Conservation (phyloP, 495 filamentous ascomycete species). For the Hypoxylon lienhwacheense region DNA sequence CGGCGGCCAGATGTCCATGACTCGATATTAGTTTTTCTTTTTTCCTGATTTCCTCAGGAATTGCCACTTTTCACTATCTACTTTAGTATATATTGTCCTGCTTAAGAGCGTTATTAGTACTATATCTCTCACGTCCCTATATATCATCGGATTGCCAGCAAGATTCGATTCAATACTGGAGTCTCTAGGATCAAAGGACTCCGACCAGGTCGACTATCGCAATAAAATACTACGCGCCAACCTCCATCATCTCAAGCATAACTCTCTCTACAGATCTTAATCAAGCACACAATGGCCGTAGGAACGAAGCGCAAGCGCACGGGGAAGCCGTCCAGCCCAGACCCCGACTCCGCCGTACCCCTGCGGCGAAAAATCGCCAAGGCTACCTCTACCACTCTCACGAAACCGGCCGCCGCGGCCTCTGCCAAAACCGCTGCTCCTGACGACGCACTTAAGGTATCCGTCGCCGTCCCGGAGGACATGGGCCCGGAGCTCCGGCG, state of each 20-base stretch:
- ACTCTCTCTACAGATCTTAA: background rate
- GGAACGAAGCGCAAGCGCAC: constrained; percentile 31
- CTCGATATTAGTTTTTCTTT: background rate
- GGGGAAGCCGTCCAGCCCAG: constrained; percentile 8
- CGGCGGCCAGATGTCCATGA: background rate
- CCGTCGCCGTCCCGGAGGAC: constrained; percentile 24
- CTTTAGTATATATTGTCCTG: background rate
- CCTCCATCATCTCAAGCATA: background rate
- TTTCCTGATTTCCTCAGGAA: background rate
- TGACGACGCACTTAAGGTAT: constrained; percentile 1
- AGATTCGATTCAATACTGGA: too few relatives aligned
- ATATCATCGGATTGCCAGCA: too few relatives aligned
- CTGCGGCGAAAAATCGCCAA: constrained; percentile 3
- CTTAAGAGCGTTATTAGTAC: background rate
- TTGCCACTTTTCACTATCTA: too few relatives aligned
- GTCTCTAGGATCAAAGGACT: too few relatives aligned
- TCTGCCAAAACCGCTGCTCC: background rate
- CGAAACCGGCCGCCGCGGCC: too few relatives aligned
- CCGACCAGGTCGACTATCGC: background rate
- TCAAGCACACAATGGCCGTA: constrained; percentile 17
- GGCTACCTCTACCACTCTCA: background rate
- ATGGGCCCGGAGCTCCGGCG: constrained; percentile 38
- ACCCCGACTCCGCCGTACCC: background rate
- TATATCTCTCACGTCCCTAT: too few relatives aligned
- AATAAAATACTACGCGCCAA: background rate